Conservation (phyloP, 2,329 filamentous ascomycete genomes). For the Microdochium trichocladiopsis region DNA sequence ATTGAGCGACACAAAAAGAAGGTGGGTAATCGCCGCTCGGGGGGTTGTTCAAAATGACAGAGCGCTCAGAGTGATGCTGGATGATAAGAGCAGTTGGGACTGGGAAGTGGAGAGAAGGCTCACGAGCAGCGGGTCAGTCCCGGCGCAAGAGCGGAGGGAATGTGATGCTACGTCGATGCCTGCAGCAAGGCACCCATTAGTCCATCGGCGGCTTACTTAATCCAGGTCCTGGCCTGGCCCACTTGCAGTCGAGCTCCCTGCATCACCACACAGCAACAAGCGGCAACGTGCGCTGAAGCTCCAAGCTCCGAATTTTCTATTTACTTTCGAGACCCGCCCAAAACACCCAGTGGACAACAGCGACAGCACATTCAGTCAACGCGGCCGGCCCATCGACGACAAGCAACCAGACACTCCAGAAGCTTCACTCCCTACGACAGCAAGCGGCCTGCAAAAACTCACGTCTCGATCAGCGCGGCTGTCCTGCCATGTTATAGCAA, state of each 20-base stretch:
- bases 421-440: no score
- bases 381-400: neutral
- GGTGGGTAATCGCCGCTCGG: neutral
- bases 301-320: constrained; percentile 1
- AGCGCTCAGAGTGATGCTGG: neutral
- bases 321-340: neutral
- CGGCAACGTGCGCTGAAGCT: neutral
- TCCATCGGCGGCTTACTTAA: neutral
- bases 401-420: no score
- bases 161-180: neutral
- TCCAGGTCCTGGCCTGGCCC: neutral
- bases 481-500: neutral
- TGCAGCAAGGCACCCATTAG: neutral
- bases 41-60: neutral
- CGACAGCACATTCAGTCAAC: neutral
- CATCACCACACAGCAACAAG: neutral
- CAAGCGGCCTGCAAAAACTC: neutral
- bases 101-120: neutral
- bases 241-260: neutral
- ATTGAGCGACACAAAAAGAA: neutral
- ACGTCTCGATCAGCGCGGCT: neutral
- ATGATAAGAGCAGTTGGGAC: neutral
- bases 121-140: no score
- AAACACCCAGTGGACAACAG: neutral
- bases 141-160: neutral